phyloP scores from a whole-genome alignment of 108 stramenopile genomes.

The Fragilaria radians region DNA sequence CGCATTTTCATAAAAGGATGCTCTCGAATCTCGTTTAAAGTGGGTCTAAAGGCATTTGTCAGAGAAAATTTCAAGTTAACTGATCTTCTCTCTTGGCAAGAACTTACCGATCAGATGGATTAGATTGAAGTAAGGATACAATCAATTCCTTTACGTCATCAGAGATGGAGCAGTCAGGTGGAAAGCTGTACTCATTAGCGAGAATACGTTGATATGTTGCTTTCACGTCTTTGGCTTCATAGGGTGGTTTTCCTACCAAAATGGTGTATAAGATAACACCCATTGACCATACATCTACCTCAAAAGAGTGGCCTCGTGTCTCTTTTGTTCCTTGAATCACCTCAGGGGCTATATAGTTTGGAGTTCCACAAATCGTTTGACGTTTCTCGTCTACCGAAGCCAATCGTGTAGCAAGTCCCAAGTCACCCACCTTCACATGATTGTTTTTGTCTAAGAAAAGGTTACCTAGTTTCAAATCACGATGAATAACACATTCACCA shows the following conservation, averaged over 20 bases:
- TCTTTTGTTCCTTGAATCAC: conserved; percentile 86
- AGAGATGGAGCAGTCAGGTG: conserved; percentile 64
- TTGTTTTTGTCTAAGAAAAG: conserved; percentile 86
- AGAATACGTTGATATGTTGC: conserved; percentile 96
- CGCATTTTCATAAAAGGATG: conserved; percentile 79
- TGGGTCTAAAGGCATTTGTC: conserved; percentile 39
- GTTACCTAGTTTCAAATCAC: conserved; percentile 99
- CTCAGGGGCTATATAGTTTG: conserved; percentile 99
- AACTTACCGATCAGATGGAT: conserved; percentile 68
- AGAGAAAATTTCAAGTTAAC: conserved; percentile 6
- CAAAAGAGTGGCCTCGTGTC: conserved; percentile 90
- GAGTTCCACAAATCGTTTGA: conserved; percentile 98
- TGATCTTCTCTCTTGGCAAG: not conserved
- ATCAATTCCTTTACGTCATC: conserved; percentile 81
- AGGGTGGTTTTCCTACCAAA: conserved; percentile 96
- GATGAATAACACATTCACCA: conserved; percentile 87
- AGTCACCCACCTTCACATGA: conserved; percentile 89
- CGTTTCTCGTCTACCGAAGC: conserved; percentile 79
- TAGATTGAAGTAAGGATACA: conserved; percentile 81
- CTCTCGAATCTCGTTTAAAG: conserved; percentile 51
- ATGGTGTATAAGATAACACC: conserved; percentile 97
- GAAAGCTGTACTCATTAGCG: conserved; percentile 91
- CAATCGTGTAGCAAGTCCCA: conserved; percentile 93
- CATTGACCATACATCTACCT: conserved; percentile 97
- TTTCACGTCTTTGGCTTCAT: conserved; percentile 97